phyloP scores from a whole-genome alignment of 805 yeast species.

The Ogataea salicorniae region DNA sequence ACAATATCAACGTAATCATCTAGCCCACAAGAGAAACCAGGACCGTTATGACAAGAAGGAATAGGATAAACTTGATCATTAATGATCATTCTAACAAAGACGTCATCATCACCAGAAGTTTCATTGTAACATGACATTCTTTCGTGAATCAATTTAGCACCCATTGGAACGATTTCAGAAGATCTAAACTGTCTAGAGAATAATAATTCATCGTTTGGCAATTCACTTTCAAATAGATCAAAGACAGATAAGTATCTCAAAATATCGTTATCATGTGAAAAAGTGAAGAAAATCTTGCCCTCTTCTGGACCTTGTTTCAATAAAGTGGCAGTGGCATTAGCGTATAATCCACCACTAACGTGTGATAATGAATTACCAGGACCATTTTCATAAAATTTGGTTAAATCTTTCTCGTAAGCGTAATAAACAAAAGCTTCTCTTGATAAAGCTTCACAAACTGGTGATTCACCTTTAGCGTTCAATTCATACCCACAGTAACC shows the following conservation, averaged over 20 bases:
- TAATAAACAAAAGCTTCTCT: no score
- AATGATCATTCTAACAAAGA: constrained; percentile 40
- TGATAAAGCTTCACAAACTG: no score
- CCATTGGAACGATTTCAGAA: neutral
- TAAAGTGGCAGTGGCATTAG: no score
- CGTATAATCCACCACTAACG: no score
- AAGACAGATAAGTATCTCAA: constrained; percentile 54
- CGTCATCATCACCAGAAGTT: constrained; percentile 8
- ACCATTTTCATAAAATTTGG: no score
- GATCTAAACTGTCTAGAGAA: constrained; percentile 35
- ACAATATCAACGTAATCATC: constrained; percentile 21
- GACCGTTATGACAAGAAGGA: constrained; percentile 42
- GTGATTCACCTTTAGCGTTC: no score
- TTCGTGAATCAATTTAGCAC: no score
- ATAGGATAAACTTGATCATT: constrained; percentile 53
- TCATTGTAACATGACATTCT: constrained; percentile 27
- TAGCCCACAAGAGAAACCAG: constrained; percentile 44
- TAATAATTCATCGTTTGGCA: constrained; percentile 39
- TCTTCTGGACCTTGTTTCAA: no score
- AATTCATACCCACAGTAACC: no score
- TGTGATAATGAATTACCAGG: no score
- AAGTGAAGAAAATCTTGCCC: no score
- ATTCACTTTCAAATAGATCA: constrained; percentile 44
- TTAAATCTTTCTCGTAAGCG: no score
- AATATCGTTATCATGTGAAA: constrained; percentile 56